These are phyloP conservation scores for Madurella fahalii DNA, from an alignment of 2,329 filamentous ascomycete genomes.

Conservation along the genomic window DNA sequence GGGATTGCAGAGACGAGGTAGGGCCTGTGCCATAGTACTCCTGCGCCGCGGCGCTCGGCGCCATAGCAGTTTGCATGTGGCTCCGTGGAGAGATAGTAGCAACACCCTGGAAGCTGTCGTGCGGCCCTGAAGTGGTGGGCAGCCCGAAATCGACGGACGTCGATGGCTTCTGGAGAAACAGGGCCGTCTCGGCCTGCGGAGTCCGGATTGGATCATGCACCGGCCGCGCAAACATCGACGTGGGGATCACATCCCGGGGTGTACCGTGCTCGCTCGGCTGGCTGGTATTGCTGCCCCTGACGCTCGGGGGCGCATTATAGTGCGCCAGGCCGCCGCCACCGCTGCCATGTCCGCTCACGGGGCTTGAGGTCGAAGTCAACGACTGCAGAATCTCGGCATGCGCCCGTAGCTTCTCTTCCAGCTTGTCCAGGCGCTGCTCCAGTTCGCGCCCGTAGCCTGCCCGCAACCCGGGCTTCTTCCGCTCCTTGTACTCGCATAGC, in stretches of 20 bases:
- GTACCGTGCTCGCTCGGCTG: conserved; percentile 50
- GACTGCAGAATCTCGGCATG: conserved; percentile 65
- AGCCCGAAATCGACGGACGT: conserved; percentile 51
- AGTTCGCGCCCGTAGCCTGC: conserved; percentile 69
- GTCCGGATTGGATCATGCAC: conserved; percentile 44
- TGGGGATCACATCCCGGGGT: conserved; percentile 42
- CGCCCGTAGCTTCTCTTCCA: conserved; percentile 61
- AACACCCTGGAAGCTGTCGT: conserved; percentile 46
- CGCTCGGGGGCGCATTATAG: conserved; percentile 36
- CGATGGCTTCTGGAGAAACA: conserved; percentile 60
- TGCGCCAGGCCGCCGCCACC: conserved; percentile 9
- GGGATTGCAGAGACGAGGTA: conserved; percentile 49
- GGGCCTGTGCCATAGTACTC: conserved; percentile 44
- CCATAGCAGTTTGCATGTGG: conserved; percentile 34
- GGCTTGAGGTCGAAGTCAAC: conserved; percentile 40
- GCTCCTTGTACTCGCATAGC: conserved; percentile 63
- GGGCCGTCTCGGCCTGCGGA: conserved; percentile 53
- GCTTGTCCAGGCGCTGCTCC: conserved; percentile 65
- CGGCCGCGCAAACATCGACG: conserved; percentile 45
- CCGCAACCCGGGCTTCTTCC: conserved; percentile 62
- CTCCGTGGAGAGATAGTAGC: conserved; percentile 38
- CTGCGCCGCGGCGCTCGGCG: conserved; percentile 41
- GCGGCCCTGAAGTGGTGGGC: conserved; percentile 40
- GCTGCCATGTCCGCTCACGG: conserved; percentile 23
- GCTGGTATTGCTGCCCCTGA: conserved; percentile 48